Percentiles rank a stretch among this genome's conserved stretches.
Evolutionary conservation across 495 filamentous ascomycete genomes (phyloP).

Genomic region (Xylaria sp.): DNA sequence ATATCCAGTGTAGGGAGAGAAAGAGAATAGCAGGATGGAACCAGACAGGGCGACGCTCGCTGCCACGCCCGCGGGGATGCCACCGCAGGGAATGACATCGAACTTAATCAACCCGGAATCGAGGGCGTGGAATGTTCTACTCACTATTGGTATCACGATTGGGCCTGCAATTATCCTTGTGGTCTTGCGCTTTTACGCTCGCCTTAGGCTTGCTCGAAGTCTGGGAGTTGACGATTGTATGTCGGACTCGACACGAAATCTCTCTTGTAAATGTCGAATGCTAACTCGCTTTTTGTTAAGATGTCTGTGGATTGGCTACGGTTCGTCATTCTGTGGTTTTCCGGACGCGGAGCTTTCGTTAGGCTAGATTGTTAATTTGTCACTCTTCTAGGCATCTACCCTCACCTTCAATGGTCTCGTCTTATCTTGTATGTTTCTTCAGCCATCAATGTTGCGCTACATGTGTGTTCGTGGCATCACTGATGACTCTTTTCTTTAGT

Average conservation of each 20-base stretch:
- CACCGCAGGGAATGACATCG: constrained; percentile 35
- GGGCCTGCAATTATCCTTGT: constrained; percentile 30
- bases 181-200: constrained; percentile 32
- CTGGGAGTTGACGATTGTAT: constrained; percentile 44
- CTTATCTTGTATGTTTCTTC: constrained; percentile 26
- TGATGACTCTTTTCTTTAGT: constrained; percentile 16
- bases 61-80: constrained; percentile 19
- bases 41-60: constrained; percentile 25
- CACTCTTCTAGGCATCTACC: constrained; percentile 24
- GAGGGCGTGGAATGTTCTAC: constrained; percentile 30
- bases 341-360: not conserved
- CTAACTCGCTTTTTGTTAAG: constrained; percentile 17
- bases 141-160: constrained; percentile 34
- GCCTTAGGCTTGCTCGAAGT: constrained; percentile 35
- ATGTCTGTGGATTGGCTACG: constrained; percentile 31
- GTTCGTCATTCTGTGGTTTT: constrained; percentile 11
- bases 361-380: not conserved
- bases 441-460: too few species aligned
- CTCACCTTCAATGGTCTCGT: constrained; percentile 29
- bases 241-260: constrained; percentile 1
- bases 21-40: constrained; percentile 6
- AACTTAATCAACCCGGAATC: constrained; percentile 36
- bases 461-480: not conserved
- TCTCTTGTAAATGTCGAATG: not conserved
- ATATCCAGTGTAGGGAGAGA: not conserved